A percentile compares a stretch with the other conserved stretches of the same genome.
Conservation (phyloP, 179 eudicot genomes). For the Patellifolia procumbens region DNA sequence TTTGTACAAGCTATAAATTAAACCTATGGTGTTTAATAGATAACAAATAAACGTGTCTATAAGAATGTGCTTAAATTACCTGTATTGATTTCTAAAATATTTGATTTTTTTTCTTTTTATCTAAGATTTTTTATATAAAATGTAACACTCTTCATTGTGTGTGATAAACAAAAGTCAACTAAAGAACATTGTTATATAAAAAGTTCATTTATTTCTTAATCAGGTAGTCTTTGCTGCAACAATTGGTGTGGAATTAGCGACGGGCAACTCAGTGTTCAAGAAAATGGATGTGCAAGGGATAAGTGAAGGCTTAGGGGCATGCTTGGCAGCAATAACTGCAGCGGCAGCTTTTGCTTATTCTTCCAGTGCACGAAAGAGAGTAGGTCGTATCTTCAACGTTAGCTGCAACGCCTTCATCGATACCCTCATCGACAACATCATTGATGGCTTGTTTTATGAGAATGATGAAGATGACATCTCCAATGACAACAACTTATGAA, state of each 20-base stretch:
- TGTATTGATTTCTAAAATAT: no score
- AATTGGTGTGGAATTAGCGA: constrained; percentile 56
- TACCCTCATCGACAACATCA: constrained; percentile 65
- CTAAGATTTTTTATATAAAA: no score
- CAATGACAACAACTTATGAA: constrained; percentile 6
- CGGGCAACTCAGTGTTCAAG: constrained; percentile 81
- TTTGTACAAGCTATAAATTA: no score
- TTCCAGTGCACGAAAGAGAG: constrained; percentile 62
- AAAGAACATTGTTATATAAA: no score
- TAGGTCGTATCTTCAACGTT: constrained; percentile 60
- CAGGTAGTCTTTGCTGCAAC: constrained; percentile 84
- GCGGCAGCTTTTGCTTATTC: constrained; percentile 81
- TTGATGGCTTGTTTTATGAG: constrained; percentile 86
- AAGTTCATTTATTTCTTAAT: no score
- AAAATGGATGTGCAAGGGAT: constrained; percentile 75
- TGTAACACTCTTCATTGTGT: no score
- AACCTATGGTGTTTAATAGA: no score
- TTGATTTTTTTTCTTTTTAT: no score
- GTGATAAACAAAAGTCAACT: no score
- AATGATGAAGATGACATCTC: constrained; percentile 40
- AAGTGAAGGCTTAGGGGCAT: constrained; percentile 60
- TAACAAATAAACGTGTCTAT: no score
- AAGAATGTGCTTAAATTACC: no score
- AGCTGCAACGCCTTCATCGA: constrained; percentile 81
- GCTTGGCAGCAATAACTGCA: constrained; percentile 57